phyloP scores from a whole-genome alignment of 495 filamentous ascomycete genomes.

The Daldinia concentrica region DNA sequence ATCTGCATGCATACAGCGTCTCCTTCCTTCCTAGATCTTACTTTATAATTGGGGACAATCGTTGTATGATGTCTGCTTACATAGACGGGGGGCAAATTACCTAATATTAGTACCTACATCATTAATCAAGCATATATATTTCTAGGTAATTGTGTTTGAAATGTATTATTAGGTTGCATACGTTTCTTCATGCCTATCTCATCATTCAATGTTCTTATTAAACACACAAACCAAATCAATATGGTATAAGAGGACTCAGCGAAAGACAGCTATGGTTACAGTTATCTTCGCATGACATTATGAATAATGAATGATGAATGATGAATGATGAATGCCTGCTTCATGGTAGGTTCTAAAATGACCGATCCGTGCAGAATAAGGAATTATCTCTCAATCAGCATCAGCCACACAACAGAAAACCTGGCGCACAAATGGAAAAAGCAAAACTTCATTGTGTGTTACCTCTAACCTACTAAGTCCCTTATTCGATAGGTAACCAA shows the following conservation, averaged over 20 bases:
- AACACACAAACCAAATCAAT: not conserved
- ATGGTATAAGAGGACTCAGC: not conserved
- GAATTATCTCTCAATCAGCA: conserved; percentile 43
- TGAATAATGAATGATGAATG: not conserved
- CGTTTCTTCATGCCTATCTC: not conserved
- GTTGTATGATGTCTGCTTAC: not conserved
- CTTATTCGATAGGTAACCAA: conserved; percentile 12
- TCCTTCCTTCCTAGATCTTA: conserved; percentile 1
- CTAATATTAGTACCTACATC: conserved; percentile 3
- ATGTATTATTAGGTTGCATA: not conserved
- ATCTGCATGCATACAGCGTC: not conserved
- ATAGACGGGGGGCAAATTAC: not conserved
- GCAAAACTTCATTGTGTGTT: conserved; percentile 32
- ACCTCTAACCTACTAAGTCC: conserved; percentile 28
- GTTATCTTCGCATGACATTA: not conserved
- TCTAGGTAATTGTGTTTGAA: not conserved
- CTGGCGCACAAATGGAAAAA: conserved; percentile 39
- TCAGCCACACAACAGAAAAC: conserved; percentile 45
- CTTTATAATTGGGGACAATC: not conserved
- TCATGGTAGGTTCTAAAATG: conserved; percentile 14
- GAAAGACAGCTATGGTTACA: not conserved
- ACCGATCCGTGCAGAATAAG: conserved; percentile 32
- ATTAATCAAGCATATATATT: not conserved
- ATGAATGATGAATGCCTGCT: not conserved
- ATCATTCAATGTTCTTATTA: conserved; percentile 3